Percentiles rank a stretch among this genome's conserved stretches.
Conservation (phyloP, 371 early-diverging fungal genomes). For the Mucor piriformis region DNA sequence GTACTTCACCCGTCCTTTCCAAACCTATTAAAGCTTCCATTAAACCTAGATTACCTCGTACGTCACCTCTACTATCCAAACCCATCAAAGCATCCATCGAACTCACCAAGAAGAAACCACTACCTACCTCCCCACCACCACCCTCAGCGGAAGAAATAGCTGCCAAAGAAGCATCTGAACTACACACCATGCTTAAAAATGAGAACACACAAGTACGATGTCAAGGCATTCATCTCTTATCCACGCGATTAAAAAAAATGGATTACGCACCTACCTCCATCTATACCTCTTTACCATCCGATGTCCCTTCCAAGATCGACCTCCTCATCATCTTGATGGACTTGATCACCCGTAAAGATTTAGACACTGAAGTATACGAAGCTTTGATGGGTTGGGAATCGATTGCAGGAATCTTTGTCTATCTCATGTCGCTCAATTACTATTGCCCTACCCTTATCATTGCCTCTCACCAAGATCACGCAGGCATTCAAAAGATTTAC, state of each 20-base stretch:
- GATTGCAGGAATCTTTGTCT: constrained; percentile 31
- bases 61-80: too few relatives aligned
- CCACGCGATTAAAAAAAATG: constrained; percentile 13
- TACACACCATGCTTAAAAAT: constrained; percentile 26
- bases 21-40: too few relatives aligned
- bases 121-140: too few relatives aligned
- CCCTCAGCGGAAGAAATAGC: neutral
- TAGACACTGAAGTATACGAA: constrained; percentile 16
- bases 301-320: constrained; percentile 27
- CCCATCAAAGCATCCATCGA: too few relatives aligned
- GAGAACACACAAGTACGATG: constrained; percentile 13
- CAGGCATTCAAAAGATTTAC: neutral
- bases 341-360: constrained; percentile 9
- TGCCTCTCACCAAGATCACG: constrained; percentile 1
- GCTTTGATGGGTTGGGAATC: constrained; percentile 43
- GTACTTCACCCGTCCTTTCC: too few relatives aligned
- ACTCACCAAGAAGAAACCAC: too few relatives aligned
- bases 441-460: constrained; percentile 29
- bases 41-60: too few relatives aligned
- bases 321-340: constrained; percentile 25
- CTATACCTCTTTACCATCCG: constrained; percentile 13
- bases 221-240: constrained; percentile 18
- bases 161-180: neutral
- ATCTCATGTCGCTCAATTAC: constrained; percentile 26
- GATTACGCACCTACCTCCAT: neutral